Evolutionary conservation across 202 grass and related monocot genomes (phyloP).

Genomic region (Digitaria exilis): DNA sequence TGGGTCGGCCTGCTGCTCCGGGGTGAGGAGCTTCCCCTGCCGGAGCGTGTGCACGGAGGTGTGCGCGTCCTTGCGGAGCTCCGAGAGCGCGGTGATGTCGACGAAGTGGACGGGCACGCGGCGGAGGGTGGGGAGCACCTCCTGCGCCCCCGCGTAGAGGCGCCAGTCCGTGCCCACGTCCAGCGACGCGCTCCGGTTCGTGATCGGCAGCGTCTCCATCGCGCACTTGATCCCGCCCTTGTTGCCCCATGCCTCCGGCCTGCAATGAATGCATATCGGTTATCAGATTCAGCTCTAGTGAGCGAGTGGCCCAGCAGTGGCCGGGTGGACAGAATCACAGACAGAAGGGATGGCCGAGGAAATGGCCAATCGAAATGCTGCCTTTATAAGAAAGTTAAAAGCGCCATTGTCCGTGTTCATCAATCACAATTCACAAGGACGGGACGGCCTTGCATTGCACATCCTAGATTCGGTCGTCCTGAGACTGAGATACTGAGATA

Average conservation of each 20-base stretch:
- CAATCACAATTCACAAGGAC: too few relatives aligned
- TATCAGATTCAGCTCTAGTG: too few relatives aligned
- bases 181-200: constrained; percentile 59
- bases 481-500: background rate
- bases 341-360: background rate
- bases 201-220: constrained; percentile 82
- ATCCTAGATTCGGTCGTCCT: constrained; percentile 15
- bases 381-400: constrained; percentile 3
- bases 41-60: constrained; percentile 94
- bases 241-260: constrained; percentile 82
- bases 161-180: constrained; percentile 95
- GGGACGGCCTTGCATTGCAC: too few relatives aligned
- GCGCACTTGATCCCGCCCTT: constrained; percentile 86
- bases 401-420: background rate
- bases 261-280: too few relatives aligned
- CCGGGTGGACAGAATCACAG: too few relatives aligned
- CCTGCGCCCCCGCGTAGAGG: constrained; percentile 69
- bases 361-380: background rate
- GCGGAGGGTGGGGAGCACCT: constrained; percentile 50
- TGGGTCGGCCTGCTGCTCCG: constrained; percentile 74
- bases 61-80: constrained; percentile 92
- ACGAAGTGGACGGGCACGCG: constrained; percentile 77
- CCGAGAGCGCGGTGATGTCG: constrained; percentile 83
- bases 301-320: background rate
- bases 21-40: constrained; percentile 83